phyloP scores from a whole-genome alignment of 1,284 basidiomycete genomes.

The Ganoderma resinaceum region DNA sequence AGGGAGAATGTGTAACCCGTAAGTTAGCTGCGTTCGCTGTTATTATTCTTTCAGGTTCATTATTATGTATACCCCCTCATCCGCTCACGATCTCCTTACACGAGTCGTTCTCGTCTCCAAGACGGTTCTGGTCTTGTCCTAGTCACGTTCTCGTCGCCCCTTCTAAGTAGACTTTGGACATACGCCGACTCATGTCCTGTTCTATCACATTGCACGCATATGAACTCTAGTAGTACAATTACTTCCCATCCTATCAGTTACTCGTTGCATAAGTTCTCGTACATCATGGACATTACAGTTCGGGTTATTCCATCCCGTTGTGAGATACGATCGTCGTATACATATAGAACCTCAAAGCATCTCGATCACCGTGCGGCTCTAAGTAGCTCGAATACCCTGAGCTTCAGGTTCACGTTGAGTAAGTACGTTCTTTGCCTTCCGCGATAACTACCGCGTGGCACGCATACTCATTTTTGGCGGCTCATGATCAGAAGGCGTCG shows the following conservation, averaged over 20 bases:
- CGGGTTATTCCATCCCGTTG: neutral
- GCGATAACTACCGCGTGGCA: neutral
- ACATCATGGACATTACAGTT: neutral
- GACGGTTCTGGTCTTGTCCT: neutral
- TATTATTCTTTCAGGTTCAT: neutral
- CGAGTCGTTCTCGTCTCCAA: neutral
- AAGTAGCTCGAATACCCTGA: neutral
- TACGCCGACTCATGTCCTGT: neutral
- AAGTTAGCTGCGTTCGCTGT: slow-evolving; percentile 1
- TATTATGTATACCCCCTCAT: neutral
- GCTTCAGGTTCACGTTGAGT: neutral
- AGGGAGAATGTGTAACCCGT: slow-evolving; percentile 1
- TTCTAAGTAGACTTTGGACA: neutral
- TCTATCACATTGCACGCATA: neutral
- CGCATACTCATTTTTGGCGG: neutral
- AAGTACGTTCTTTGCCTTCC: neutral
- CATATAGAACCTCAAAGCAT: neutral
- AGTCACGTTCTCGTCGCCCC: neutral
- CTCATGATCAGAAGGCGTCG: neutral
- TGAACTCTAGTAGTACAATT: slow-evolving; percentile 1
- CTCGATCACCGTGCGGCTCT: neutral
- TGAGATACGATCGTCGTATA: slow-evolving; percentile 2
- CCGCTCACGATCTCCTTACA: neutral
- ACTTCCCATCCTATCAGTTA: neutral
- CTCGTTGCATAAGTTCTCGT: slow-evolving; percentile 2